Evolutionary conservation across 2,329 filamentous ascomycete species (phyloP), one percentile per base, ranked within the genome.

Genomic region (Camptophora hylomeconis): DNA sequence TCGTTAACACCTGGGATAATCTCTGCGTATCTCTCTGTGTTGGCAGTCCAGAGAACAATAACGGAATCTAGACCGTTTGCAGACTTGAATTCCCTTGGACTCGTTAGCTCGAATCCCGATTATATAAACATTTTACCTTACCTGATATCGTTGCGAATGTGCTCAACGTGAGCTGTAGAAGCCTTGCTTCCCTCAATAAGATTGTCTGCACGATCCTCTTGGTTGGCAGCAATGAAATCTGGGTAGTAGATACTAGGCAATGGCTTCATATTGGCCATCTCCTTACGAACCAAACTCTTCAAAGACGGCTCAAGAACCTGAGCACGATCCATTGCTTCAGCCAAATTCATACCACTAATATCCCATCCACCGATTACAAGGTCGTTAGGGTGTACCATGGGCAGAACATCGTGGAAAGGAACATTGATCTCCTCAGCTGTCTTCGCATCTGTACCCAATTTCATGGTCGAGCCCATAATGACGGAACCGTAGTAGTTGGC

Each of bases 401-500:
- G 89, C 41, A 98, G 69, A 48, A 95, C 69, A 54, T 87, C 73
- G 53, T 87, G 82, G 67, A 98, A 92, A 40, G 89, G 87, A 46
- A 98, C 81, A 61, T 95, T 93, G 61, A 98, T 73, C 51, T 98
- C 89, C 59, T 80, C 70, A 48, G 72, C 74, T 37, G 83, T 92
- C 59, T 79, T 72, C 48, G 73, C 68, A 49, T 95, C 83, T 24
- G 78, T 80, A 33, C 89, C 89, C 37, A 98, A 77, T 72, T 95
- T 98, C 63, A 94, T 75, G 42, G 89, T 98, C 12, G 89, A 95
- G 40, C 78, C 71, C 89, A 98, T 95, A 58, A 95, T 73, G 46
- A 95, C 74, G 33, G 89, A 98, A 49, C 89, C 89, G 56, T 94
- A 98, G 72, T 95, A 98, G 64, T 98, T 98, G 59, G 89, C 79